Base-by-base conservation (phyloP, 768 basidiomycete species). In the Boletus rex-veris region DNA sequence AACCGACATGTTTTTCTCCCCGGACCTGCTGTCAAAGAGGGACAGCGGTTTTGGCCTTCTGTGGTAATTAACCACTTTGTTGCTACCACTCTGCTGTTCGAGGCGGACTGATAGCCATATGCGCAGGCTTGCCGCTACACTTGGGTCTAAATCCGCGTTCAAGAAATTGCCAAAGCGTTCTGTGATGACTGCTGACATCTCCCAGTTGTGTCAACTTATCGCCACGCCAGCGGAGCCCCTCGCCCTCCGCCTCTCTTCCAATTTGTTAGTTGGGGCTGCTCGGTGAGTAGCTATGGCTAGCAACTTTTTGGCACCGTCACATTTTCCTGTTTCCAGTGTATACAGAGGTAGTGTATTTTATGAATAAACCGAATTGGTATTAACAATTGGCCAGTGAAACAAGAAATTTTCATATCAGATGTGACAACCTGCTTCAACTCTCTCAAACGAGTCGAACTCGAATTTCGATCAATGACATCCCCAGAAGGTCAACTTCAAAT, bases 1-100 rank as follows among this genome's bases (percentile, higher is more conserved):
- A 26, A 19, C 33, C 43, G 30, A 43, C 12, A 92, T 96, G 92
- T 96, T 96, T 75, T 96, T 92, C 70, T 82, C 90, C 40, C 76
- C 86, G 7, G 92, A 94, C 47, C 72, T 95, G 5, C 75, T 96
- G 24, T 82, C 87, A 18, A 85, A 81, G 61, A 77, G 92, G 54
- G 91, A 95, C 61, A 91, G 86, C 59, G 90, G 92, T 14, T 93
- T 90, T 63, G 93, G 92, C 53, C 80, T 93, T n/a, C 76, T 92
- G 18, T 93, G 91, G 91, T 90, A 68, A 53, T 61, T 53, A 18
- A 16, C 38, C 30, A 40, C 14, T 39, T 39, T 45, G 10, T 31
- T 44, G 18, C n/a, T 12, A 12, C 33, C 36, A 14, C n/a, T n/a
- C 30, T 40, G 24, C 15, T 19, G 21, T 11, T 12, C 18, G 35